phyloP scores from a whole-genome alignment of 106 monocot genomes.

The Apostasia shenzhenica region DNA sequence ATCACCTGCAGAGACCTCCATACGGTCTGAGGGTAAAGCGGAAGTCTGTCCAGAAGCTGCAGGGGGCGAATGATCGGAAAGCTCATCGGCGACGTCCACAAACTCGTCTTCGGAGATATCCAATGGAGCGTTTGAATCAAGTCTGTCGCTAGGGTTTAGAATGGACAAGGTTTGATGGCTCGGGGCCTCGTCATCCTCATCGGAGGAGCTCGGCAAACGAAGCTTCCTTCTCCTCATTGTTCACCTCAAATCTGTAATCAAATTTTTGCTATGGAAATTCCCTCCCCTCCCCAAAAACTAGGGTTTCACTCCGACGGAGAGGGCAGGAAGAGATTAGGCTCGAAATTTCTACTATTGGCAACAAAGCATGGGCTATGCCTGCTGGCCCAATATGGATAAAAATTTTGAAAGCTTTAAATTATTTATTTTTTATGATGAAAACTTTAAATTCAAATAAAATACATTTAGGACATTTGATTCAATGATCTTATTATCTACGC shows the following conservation, averaged over 20 bases:
- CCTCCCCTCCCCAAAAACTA: no score
- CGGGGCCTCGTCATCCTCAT: constrained; percentile 32
- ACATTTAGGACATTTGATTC: no score
- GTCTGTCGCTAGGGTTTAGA: constrained; percentile 16
- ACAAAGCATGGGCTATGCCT: no score
- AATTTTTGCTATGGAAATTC: no score
- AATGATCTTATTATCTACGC: no score
- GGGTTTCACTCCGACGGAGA: no score
- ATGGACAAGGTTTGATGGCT: constrained; percentile 8
- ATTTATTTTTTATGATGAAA: no score
- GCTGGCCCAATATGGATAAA: no score
- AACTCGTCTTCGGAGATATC: constrained; percentile 62
- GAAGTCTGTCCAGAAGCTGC: constrained; percentile 7
- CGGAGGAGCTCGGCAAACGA: constrained; percentile 37
- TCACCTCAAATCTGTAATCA: not conserved
- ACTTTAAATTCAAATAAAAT: no score
- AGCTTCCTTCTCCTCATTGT: constrained; percentile 33
- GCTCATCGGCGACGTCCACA: constrained; percentile 45
- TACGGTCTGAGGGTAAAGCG: not conserved
- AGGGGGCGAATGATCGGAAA: constrained; percentile 42
- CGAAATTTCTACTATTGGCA: no score
- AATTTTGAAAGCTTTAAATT: no score
- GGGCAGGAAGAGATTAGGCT: no score
- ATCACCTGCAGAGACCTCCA: not conserved
- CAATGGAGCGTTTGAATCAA: constrained; percentile 13